Percentiles rank a stretch among this genome's conserved stretches.
Evolutionary conservation across 2,329 filamentous ascomycete species (phyloP).

Genomic region (Epichloe gansuensis): DNA sequence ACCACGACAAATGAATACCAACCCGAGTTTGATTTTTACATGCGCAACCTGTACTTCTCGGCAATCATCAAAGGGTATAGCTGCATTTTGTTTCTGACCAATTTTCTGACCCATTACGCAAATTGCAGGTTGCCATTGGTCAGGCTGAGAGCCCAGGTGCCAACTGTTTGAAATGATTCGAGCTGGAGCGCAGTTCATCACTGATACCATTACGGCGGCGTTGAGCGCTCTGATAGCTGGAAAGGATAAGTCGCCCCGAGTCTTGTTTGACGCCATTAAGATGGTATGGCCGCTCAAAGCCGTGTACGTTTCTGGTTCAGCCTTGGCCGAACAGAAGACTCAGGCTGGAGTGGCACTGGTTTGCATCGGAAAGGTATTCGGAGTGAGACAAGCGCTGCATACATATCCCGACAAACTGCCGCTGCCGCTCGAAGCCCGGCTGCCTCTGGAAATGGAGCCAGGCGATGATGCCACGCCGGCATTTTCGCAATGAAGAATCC

Average conservation of each 20-base stretch:
- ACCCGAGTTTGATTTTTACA: constrained; percentile 16
- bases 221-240: constrained; percentile 14
- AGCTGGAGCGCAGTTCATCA: constrained; percentile 15
- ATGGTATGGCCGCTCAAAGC: constrained; percentile 25
- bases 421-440: constrained; percentile 16
- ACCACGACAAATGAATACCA: constrained; percentile 2
- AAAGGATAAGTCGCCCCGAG: constrained; percentile 17
- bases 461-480: neutral
- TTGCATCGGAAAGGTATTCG: constrained; percentile 23
- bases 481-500: neutral
- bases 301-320: constrained; percentile 17
- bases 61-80: constrained; percentile 23
- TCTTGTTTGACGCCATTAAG: constrained; percentile 24
- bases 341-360: constrained; percentile 16
- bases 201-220: constrained; percentile 14
- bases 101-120: constrained; percentile 22
- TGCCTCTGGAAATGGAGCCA: constrained; percentile 9
- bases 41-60: constrained; percentile 20
- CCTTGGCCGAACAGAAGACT: constrained; percentile 16
- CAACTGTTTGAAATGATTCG: constrained; percentile 17
- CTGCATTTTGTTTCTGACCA: constrained; percentile 19
- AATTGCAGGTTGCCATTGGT: constrained; percentile 12
- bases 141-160: constrained; percentile 15
- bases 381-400: constrained; percentile 24
- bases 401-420: constrained; percentile 8